Percentiles rank a stretch among this genome's conserved stretches.
These are phyloP conservation scores for Fusarium bulbicola DNA, from an alignment of 2,329 filamentous ascomycete species.

Conservation along the genomic window DNA sequence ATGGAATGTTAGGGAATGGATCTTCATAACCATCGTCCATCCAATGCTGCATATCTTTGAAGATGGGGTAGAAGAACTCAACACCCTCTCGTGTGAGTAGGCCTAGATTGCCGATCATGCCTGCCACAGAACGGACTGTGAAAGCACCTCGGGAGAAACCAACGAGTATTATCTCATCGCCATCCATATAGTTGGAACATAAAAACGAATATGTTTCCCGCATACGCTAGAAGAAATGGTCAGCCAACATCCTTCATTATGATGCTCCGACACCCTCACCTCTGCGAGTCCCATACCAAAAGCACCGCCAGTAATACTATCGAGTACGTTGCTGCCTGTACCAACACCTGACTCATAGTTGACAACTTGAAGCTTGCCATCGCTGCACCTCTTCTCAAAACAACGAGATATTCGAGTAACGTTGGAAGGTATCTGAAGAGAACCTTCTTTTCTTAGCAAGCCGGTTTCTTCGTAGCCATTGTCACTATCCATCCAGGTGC, in stretches of 20 bases:
- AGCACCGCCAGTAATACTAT: slow-evolving; percentile 62
- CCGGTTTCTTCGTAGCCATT: slow-evolving; percentile 56
- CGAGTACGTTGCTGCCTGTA: slow-evolving; percentile 59
- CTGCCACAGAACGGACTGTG: slow-evolving; percentile 64
- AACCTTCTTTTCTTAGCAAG: slow-evolving; percentile 49
- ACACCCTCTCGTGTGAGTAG: slow-evolving; percentile 63
- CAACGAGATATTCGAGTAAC: slow-evolving; percentile 68
- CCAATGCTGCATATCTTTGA: slow-evolving; percentile 66
- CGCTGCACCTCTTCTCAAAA: slow-evolving; percentile 60
- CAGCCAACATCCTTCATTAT: neutral
- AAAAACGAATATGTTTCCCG: slow-evolving; percentile 71
- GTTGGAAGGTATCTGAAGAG: slow-evolving; percentile 64
- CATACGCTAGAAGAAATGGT: slow-evolving; percentile 53
- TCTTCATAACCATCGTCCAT: slow-evolving; percentile 56
- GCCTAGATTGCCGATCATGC: slow-evolving; percentile 61
- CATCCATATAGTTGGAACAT: slow-evolving; percentile 67
- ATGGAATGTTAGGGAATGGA: slow-evolving; percentile 57
- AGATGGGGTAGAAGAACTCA: slow-evolving; percentile 64
- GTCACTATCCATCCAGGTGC: slow-evolving; percentile 64
- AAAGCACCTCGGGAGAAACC: slow-evolving; percentile 69
- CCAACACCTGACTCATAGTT: slow-evolving; percentile 71
- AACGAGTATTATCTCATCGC: slow-evolving; percentile 65
- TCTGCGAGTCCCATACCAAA: slow-evolving; percentile 65
- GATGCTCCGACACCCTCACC: slow-evolving; percentile 43
- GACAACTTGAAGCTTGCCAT: slow-evolving; percentile 66